These are phyloP conservation scores for Suillus placidus DNA, from an alignment of 768 basidiomycete species.

Conservation along the genomic window DNA sequence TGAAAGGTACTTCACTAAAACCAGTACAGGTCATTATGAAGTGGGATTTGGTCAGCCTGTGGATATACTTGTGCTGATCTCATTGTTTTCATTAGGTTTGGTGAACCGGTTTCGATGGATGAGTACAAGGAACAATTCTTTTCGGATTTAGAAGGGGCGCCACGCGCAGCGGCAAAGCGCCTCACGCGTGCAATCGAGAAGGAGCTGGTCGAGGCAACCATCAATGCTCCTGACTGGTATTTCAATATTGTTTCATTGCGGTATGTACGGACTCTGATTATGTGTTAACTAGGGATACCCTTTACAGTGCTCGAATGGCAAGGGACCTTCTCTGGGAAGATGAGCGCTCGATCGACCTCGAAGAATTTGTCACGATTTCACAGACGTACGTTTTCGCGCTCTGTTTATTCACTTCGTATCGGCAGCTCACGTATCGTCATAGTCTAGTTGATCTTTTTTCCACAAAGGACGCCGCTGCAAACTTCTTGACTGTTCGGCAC, in stretches of 20 bases:
- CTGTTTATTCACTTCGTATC: slow-evolving; percentile 9
- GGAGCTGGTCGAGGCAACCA: slow-evolving; percentile 72
- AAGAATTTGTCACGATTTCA: slow-evolving; percentile 80
- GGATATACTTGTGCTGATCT: slow-evolving; percentile 16
- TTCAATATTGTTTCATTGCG: slow-evolving; percentile 28
- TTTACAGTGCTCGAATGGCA: slow-evolving; percentile 91
- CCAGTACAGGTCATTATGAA: slow-evolving; percentile 66
- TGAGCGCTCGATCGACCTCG: slow-evolving; percentile 73
- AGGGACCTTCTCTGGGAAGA: slow-evolving; percentile 91
- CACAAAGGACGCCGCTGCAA: slow-evolving; percentile 60
- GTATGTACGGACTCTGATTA: slow-evolving; percentile 20
- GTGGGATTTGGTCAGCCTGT: slow-evolving; percentile 42
- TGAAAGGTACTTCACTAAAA: slow-evolving; percentile 18
- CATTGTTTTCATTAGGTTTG: slow-evolving; percentile 60
- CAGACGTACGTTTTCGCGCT: slow-evolving; percentile 73
- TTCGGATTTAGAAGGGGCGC: slow-evolving; percentile 63
- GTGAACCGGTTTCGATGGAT: slow-evolving; percentile 76
- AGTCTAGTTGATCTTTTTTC: slow-evolving; percentile 91
- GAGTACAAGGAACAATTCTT: slow-evolving; percentile 78
- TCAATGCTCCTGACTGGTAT: slow-evolving; percentile 96
- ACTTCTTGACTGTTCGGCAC: slow-evolving; percentile 62
- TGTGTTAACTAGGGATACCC: slow-evolving; percentile 69
- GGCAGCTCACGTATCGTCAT: slow-evolving; percentile 25
- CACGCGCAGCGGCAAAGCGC: slow-evolving; percentile 82
- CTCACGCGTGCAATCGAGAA: slow-evolving; percentile 76